Base-by-base conservation (phyloP, 1,139 yeast genomes). In the Kurtzmaniella natalensis region DNA sequence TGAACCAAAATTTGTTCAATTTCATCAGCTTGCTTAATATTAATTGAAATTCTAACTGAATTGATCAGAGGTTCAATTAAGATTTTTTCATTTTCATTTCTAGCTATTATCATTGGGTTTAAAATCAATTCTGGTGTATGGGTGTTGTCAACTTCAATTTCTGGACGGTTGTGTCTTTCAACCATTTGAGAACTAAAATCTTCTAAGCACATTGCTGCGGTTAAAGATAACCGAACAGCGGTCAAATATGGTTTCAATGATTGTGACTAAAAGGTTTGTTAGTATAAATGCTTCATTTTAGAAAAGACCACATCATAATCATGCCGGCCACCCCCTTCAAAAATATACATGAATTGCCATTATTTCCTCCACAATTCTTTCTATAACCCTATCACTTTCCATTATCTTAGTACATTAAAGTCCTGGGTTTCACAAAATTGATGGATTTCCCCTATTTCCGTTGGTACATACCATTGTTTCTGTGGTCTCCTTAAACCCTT, bases 141-240 rank as follows among this genome's bases (percentile, higher is more conserved):
- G 17, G 64, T 54, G 45, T 62, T 59, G 40, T 72, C 77, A 29
- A 85, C 92, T 60, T 92, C 99, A 33, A 92, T 82, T 59, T 92
- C 99, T 4, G 99, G 99, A 44, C 94, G 77, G 63, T 92, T 92
- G 68, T 92, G 98, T 61, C 99, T 82, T 64, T 92, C 99, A 11
- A 85, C 96, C 40, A 85, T 75, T 59, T 89, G 96, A 9, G 97
- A 89, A 17, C 96, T 84, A 59, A 94, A 94, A 64, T 89, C 92
- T 54, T 89, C 94, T 45, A 92, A 70, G 50, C 96, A 87, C 35
- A 92, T 72, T n/a, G 97, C 96, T 7, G 96, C 96, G 13, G 95
- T 87, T 48, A 92, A 73, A 18, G 98, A 88, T 39, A 85, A 78
- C 57, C 98, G 81, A 19, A 92, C 98, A 1, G 97, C 96, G 7